Evolutionary conservation across 2,329 filamentous ascomycete species (phyloP).

Genomic region (Zymoseptoria pseudotritici): DNA sequence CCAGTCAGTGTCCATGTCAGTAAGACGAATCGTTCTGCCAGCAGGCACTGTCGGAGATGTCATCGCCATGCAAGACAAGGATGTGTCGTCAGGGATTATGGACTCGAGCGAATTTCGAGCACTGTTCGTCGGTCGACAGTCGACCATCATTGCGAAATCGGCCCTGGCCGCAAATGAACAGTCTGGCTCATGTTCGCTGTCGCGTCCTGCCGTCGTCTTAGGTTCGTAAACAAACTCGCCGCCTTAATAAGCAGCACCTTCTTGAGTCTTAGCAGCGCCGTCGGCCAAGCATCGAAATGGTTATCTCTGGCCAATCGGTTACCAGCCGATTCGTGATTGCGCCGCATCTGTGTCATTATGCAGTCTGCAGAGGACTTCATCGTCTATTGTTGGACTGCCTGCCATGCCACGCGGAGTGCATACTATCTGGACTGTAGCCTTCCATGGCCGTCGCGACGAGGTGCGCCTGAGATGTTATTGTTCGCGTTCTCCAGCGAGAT

Average conservation of each 20-base stretch:
- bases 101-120: background rate
- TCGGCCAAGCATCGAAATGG: background rate
- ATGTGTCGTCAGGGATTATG: background rate
- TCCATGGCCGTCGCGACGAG: background rate
- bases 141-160: background rate
- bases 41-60: background rate
- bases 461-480: background rate
- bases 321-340: background rate
- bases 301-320: background rate
- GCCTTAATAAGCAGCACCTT: background rate
- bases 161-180: background rate
- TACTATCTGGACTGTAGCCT: background rate
- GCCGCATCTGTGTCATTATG: background rate
- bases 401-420: background rate
- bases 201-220: background rate
- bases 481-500: background rate
- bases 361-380: background rate
- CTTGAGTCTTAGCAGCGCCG: background rate
- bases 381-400: background rate
- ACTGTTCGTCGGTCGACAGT: no score
- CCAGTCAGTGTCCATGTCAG: background rate
- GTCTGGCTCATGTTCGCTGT: background rate
- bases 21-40: background rate
- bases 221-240: background rate
- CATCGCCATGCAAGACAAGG: background rate